Conservation (phyloP, 345 rosid genomes). For the Raphanus raphanistrum region DNA sequence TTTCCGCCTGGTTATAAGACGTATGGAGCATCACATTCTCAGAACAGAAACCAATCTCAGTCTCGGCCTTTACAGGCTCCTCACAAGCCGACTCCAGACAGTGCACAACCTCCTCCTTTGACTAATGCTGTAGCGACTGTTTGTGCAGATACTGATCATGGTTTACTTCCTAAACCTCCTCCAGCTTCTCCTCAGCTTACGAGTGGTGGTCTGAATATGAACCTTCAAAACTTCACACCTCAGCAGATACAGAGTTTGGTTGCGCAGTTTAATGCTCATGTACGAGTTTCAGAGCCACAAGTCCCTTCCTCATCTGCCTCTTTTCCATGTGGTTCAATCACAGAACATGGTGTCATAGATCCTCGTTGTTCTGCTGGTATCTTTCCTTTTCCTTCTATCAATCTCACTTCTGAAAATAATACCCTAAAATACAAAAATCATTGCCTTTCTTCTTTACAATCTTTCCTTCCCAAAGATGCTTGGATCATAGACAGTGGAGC, state of each 20-base stretch:
- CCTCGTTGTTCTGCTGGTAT: background rate
- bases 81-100: no score
- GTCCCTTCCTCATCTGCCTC: background rate
- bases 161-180: no score
- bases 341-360: background rate
- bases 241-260: background rate
- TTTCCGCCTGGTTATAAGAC: no score
- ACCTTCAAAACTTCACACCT: no score
- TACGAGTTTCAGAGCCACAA: background rate
- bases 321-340: background rate
- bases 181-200: no score
- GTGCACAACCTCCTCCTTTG: no score
- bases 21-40: no score
- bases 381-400: background rate
- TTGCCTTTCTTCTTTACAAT: background rate
- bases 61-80: no score
- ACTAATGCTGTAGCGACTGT: no score
- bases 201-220: no score
- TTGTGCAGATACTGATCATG: no score
- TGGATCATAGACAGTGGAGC: background rate
- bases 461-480: background rate
- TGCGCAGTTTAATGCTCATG: background rate
- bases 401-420: background rate
- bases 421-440: background rate
- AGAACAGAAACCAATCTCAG: no score